Base-by-base conservation (phyloP, 805 yeast genomes). In the Dipodascus albidus region DNA sequence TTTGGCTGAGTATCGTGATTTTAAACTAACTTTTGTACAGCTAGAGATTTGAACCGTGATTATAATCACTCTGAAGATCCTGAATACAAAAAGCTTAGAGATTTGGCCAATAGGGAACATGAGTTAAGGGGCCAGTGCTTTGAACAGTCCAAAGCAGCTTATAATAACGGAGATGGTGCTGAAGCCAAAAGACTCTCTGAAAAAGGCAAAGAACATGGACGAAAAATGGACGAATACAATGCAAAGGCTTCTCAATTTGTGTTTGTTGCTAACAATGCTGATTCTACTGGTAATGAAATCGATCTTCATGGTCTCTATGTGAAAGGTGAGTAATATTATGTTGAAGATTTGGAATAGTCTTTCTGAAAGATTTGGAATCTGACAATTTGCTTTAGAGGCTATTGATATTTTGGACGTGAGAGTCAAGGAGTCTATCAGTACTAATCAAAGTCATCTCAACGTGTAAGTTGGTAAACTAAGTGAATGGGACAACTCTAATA, bases 281-380 rank as follows among this genome's bases (percentile, higher is more conserved):
- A 90, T 63, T 82, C 91, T n/a, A 82, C 78, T 31, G 74, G 75
- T 22, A 84, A 87, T 66, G 98, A 91, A 68, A 88, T 91, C 57
- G 98, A 91, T 70, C 74, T 91, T 52, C 99, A 91, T 67, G 99
- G 99, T 0, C 71, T 91, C 27, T 90, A 75, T 61, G 95, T 91
- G 19, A 84, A 82, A 50, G 63, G 63, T 59, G 31, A 38, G 24
- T 33, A 6, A 6, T 20, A 19, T 4, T 33, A 2, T n/a, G n/a
- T n/a, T n/a, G n/a, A n/a, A n/a, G n/a, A n/a, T n/a, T n/a, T n/a
- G n/a, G n/a, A n/a, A n/a, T n/a, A n/a, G n/a, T n/a, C n/a, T n/a
- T n/a, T n/a, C n/a, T n/a, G n/a, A n/a, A n/a, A n/a, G n/a, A n/a
- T n/a, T n/a, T n/a, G n/a, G n/a, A n/a, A n/a, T n/a, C n/a, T n/a